Base-by-base conservation (phyloP, 1,284 basidiomycete species). In the Rhodotorula mucilaginosa region DNA sequence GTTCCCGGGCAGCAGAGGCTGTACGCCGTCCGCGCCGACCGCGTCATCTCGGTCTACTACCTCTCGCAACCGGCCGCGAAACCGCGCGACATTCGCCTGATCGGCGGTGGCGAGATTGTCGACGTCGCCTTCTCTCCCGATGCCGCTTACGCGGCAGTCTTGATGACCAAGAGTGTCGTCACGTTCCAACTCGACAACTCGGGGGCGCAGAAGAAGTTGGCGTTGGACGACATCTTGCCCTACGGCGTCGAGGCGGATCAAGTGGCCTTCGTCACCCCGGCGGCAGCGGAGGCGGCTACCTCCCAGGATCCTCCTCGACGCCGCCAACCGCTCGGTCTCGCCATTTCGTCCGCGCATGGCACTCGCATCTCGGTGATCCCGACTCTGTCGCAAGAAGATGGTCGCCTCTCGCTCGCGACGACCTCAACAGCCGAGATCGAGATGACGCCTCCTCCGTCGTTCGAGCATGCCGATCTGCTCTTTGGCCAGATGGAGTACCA, bases 101-200 rank as follows among this genome's bases (percentile, higher is more conserved):
- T 6, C 26, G 26, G n/a, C 19, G 39, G 19, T 3, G 52, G 44
- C 54, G 54, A n/a, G 10, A 51, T 72, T 19, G 31, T 31, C 56
- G 71, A 70, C 61, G 13, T 69, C 7, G 52, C 65, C 10, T 74
- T 67, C 58, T 73, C 73, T 3, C 66, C 68, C 58, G 73, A 70
- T 44, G 73, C 16, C 39, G 16, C 26, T 1, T 44, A 26, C 52
- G 52, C n/a, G 23, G 29, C 52, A 23, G 19, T 23, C 21, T 44
- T 34, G 29, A 31, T 34, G 26, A 34, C 18, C 49, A 23, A 56
- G n/a, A 47, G 47, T 19, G 34, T 31, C 39, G 34, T 60, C 10
- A 44, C 39, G 15, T 60, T 44, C 23, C 23, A 47, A 12, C 44
- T 47, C n/a, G 58, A 52, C 61, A 34, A n/a, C 31, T 47, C 47